Evolutionary conservation across 257 asterid genomes (phyloP).

Genomic region (Henckelia pumila): DNA sequence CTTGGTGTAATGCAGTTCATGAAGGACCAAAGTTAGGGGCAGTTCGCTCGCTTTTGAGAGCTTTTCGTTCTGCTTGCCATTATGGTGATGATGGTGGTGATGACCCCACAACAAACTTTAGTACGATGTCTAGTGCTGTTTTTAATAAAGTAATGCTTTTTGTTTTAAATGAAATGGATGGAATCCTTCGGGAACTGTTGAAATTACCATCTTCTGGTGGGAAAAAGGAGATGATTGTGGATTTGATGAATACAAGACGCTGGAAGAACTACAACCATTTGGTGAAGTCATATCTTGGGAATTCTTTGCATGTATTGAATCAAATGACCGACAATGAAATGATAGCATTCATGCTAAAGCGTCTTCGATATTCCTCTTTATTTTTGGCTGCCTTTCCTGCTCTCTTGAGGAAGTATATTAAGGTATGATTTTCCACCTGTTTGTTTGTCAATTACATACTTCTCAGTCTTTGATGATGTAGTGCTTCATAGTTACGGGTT

Average conservation of each 20-base stretch:
- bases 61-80: constrained; percentile 85
- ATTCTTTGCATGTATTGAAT: constrained; percentile 77
- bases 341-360: constrained; percentile 75
- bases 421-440: constrained; percentile 41
- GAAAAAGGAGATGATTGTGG: constrained; percentile 57
- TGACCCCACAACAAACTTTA: constrained; percentile 54
- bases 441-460: not conserved
- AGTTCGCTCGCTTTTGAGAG: constrained; percentile 76
- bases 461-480: constrained; percentile 10
- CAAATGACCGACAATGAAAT: constrained; percentile 92
- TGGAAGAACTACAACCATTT: constrained; percentile 81
- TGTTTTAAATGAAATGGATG: constrained; percentile 91
- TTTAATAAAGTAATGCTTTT: constrained; percentile 83
- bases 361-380: constrained; percentile 61
- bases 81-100: constrained; percentile 82
- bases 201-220: constrained; percentile 68
- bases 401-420: constrained; percentile 78
- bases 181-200: constrained; percentile 66
- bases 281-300: constrained; percentile 97
- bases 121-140: constrained; percentile 78
- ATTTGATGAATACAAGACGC: constrained; percentile 51
- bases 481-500: not conserved
- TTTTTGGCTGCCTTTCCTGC: constrained; percentile 87
- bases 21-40: constrained; percentile 60
- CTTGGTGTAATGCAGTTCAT: constrained; percentile 63